Percentiles rank a stretch among this genome's conserved stretches.
Conservation (phyloP, 2,329 filamentous ascomycete genomes). For the Immersiporthe knoxdaviesiana region DNA sequence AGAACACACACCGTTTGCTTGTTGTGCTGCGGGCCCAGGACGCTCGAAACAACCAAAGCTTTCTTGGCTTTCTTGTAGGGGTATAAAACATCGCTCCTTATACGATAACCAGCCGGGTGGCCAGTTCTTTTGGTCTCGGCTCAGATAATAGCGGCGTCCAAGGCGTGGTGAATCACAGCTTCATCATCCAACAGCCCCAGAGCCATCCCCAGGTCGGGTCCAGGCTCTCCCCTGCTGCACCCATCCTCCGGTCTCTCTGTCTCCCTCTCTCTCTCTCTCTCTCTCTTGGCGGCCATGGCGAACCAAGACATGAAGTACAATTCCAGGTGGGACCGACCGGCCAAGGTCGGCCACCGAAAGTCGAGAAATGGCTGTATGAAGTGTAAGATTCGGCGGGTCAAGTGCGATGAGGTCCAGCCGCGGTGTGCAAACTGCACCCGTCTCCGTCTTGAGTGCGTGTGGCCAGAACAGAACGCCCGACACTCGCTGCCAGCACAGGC, state of each 20-base stretch:
- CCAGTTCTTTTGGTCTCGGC: neutral
- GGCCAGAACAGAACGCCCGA: constrained; percentile 24
- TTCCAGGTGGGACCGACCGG: constrained; percentile 10
- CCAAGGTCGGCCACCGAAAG: constrained; percentile 39
- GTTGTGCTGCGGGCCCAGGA: no score
- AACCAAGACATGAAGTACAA: no score
- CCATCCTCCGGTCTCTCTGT: no score
- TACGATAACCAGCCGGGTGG: neutral
- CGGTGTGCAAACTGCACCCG: constrained; percentile 35
- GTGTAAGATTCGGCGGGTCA: constrained; percentile 38
- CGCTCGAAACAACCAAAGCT: neutral
- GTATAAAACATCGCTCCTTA: neutral
- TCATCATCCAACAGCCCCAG: no score
- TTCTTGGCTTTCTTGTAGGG: neutral
- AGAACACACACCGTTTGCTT: neutral
- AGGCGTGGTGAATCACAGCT: neutral
- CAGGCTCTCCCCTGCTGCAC: no score
- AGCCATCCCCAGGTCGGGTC: no score
- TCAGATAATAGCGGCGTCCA: neutral
- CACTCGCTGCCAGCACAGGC: neutral
- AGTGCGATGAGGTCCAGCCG: constrained; percentile 36
- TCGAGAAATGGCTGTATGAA: constrained; percentile 38
- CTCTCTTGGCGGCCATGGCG: no score
- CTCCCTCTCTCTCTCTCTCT: no score
- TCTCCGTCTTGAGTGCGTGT: constrained; percentile 33